Conservation (phyloP, 2,329 filamentous ascomycete genomes). For the Monosporascus ibericus region DNA sequence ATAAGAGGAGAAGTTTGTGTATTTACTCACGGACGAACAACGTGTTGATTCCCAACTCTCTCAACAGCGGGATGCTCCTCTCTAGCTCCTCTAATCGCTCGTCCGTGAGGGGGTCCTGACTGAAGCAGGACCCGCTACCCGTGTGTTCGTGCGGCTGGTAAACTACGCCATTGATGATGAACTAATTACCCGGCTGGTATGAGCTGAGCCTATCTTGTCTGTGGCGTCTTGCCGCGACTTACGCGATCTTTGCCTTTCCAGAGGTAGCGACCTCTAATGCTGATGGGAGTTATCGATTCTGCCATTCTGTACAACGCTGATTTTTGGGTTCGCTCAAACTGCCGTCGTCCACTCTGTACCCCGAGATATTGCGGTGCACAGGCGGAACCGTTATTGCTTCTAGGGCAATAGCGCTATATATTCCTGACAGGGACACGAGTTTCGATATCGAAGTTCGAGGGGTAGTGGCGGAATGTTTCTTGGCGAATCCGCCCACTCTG, state of each 20-base stretch:
- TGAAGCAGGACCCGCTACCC: neutral
- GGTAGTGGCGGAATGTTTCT: too few species aligned
- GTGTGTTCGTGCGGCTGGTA: slow-evolving; percentile 6
- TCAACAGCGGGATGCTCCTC: slow-evolving; percentile 17
- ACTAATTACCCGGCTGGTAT: slow-evolving; percentile 5
- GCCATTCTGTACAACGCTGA: slow-evolving; percentile 10
- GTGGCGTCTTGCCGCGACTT: neutral
- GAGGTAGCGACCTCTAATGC: slow-evolving; percentile 15
- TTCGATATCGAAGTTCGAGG: too few species aligned
- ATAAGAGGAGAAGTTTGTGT: neutral
- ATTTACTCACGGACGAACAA: slow-evolving; percentile 17
- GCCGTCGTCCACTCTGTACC: too few species aligned
- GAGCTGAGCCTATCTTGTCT: neutral
- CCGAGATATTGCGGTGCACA: too few species aligned
- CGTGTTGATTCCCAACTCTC: slow-evolving; percentile 20
- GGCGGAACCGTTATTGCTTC: too few species aligned
- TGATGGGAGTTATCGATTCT: slow-evolving; percentile 8
- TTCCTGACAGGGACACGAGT: neutral
- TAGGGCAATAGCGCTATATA: neutral
- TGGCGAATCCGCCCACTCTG: too few species aligned
- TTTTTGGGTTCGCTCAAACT: too few species aligned
- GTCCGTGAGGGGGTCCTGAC: slow-evolving; percentile 14
- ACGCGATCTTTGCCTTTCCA: slow-evolving; percentile 13
- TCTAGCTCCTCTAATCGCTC: slow-evolving; percentile 14
- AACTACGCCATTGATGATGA: slow-evolving; percentile 18